These are phyloP conservation scores for Hygrophorus pudorinus DNA, from an alignment of 768 basidiomycete genomes.

Conservation along the genomic window DNA sequence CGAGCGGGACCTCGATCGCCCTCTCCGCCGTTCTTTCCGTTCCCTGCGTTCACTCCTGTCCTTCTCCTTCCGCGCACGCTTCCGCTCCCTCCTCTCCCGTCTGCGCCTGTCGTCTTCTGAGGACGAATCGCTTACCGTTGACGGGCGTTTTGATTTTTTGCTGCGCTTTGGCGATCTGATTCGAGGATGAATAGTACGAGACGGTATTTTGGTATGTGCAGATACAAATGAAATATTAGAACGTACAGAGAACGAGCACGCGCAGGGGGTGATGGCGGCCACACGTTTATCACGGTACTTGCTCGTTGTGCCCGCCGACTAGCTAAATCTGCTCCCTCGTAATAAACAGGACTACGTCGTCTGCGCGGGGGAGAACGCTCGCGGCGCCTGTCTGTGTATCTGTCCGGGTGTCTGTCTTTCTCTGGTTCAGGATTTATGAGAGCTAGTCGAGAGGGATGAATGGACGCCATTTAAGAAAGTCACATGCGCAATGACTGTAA, in stretches of 20 bases:
- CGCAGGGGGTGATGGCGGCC: conserved; percentile 75
- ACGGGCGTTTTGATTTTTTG: conserved; percentile 50
- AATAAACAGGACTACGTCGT: neutral
- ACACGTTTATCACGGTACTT: conserved; percentile 46
- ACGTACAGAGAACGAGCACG: conserved; percentile 48
- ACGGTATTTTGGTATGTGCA: neutral
- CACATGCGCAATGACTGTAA: too few relatives aligned
- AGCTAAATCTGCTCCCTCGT: conserved; percentile 4
- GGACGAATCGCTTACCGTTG: conserved; percentile 31
- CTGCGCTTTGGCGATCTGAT: conserved; percentile 47
- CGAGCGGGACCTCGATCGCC: conserved; percentile 10
- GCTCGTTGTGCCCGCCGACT: conserved; percentile 70
- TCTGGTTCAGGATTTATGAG: conserved; percentile 19
- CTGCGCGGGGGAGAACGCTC: neutral
- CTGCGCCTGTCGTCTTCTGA: conserved; percentile 51
- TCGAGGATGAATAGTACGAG: conserved; percentile 1
- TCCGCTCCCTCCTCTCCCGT: conserved; percentile 51
- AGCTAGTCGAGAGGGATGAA: conserved; percentile 42
- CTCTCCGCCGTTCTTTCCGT: conserved; percentile 24
- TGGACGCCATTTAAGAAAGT: conserved; percentile 34
- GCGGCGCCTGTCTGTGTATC: neutral
- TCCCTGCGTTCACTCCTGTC: conserved; percentile 31
- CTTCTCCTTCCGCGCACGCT: conserved; percentile 38
- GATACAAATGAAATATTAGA: conserved; percentile 5
- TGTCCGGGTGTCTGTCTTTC: neutral